A percentile compares a stretch with the other conserved stretches of the same genome.
Conservation (phyloP, 1,139 yeast species). For the Pichia sp. region DNA sequence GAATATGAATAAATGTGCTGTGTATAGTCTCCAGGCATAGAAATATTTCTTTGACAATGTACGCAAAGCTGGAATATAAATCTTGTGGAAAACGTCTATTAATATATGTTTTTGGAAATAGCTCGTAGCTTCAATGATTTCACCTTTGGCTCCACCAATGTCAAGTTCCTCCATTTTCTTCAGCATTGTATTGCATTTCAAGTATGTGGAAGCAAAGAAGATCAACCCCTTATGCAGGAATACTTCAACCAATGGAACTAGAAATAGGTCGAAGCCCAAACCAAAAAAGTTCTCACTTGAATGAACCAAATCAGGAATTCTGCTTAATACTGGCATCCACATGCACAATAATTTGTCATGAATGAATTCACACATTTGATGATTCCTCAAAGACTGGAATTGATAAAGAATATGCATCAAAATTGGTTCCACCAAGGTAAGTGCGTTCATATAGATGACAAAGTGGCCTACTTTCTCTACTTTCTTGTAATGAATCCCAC, state of each 20-base stretch:
- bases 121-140: not conserved
- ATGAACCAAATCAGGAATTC: slow-evolving; percentile 17
- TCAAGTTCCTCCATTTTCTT: too few relatives aligned
- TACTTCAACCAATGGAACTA: slow-evolving; percentile 24
- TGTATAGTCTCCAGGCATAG: slow-evolving; percentile 48
- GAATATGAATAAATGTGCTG: slow-evolving; percentile 39
- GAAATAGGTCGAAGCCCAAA: slow-evolving; percentile 22
- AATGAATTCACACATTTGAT: slow-evolving; percentile 16
- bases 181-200: slow-evolving; percentile 12
- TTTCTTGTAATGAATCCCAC: slow-evolving; percentile 15
- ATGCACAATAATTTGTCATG: slow-evolving; percentile 13
- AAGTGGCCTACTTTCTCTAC: slow-evolving; percentile 18
- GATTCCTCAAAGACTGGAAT: slow-evolving; percentile 18
- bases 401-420: slow-evolving; percentile 21
- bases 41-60: slow-evolving; percentile 36
- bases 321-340: slow-evolving; percentile 16
- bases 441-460: slow-evolving; percentile 16
- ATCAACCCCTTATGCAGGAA: slow-evolving; percentile 14
- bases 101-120: slow-evolving; percentile 2
- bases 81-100: not conserved
- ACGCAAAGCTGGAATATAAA: slow-evolving; percentile 7
- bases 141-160: not conserved
- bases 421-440: slow-evolving; percentile 21
- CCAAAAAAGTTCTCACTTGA: slow-evolving; percentile 21
- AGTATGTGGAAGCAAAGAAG: slow-evolving; percentile 14